Evolutionary conservation across 805 yeast genomes (phyloP), one percentile per base, ranked within the genome.

Genomic region (Tetrapisispora taiwanensis): DNA sequence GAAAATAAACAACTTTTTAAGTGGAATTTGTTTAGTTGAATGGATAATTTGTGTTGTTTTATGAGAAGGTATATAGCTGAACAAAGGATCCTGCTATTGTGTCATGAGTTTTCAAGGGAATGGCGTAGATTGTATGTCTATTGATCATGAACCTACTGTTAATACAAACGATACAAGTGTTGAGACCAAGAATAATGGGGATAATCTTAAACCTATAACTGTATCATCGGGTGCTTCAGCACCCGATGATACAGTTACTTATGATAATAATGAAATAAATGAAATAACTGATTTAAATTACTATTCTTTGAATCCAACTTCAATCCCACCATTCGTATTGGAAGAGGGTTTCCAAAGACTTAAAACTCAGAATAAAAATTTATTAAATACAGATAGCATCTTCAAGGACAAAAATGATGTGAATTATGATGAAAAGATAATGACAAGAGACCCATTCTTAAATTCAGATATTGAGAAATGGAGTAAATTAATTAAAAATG

Each of bases 241-340:
- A 22, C 31, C 31, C 14, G n/a, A n/a, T 31, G 34, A 7, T 15
- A 31, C 5, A 30, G 41, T 14, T n/a, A 9, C 4, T 20, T 19
- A 39, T 13, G 20, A 8, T 31, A 6, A 26, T 15, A 31, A 39
- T 4, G 34, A 19, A 28, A 5, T 9, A 3, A 10, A 24, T 4
- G n/a, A 7, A 18, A 15, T 24, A 4, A 15, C 7, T 3, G 27
- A 39, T 31, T 45, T 68, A 19, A 58, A 65, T 37, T 53, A 59
- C 26, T 67, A 68, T 44, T 54, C 69, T 0, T 63, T 68, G 31
- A 59, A 59, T 34, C 72, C 75, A 1, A 59, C 60, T 1, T 69
- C 78, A 0, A 66, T 73, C 0, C 90, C 90, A 1, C 80, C 83
- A 1, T 83, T 76, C 62, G 87, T 77, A 1, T 59, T 82, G 36